phyloP scores from a whole-genome alignment of 257 asterid species.

The Rubia yunnanensis region DNA sequence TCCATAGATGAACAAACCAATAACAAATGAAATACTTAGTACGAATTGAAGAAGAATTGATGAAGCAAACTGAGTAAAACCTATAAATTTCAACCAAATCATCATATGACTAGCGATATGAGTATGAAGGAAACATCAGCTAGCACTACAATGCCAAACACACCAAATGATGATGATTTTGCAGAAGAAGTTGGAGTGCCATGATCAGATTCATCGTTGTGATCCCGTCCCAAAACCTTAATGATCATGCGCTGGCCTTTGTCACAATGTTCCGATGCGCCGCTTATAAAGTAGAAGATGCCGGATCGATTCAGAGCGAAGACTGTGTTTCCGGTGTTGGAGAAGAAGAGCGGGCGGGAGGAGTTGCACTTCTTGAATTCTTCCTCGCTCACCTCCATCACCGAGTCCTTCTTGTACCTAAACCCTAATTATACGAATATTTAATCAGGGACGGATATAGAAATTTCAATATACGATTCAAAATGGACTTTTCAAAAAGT shows the following conservation, averaged over 20 bases:
- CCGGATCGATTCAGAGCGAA: slow-evolving; percentile 43
- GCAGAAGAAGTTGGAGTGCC: slow-evolving; percentile 12
- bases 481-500: background rate
- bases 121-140: background rate
- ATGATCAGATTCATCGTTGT: background rate
- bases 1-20: too few relatives aligned
- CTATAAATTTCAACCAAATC: background rate
- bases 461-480: background rate
- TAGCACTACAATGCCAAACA: background rate
- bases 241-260: slow-evolving; percentile 55
- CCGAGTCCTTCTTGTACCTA: slow-evolving; percentile 67
- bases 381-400: slow-evolving; percentile 49
- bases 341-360: slow-evolving; percentile 41
- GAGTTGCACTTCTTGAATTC: slow-evolving; percentile 58
- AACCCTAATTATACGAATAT: slow-evolving; percentile 27
- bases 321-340: slow-evolving; percentile 52
- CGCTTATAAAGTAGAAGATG: slow-evolving; percentile 61
- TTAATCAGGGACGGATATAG: too few relatives aligned
- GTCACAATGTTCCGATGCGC: slow-evolving; percentile 59
- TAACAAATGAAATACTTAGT: background rate
- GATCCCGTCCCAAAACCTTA: slow-evolving; percentile 42
- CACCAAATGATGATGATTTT: background rate
- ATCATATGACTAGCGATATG: background rate
- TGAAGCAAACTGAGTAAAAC: background rate
- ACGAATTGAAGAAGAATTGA: too few relatives aligned